A percentile compares a stretch with the other conserved stretches of the same genome.
Conservation (phyloP, 1,139 yeast genomes). For the Trichomonascaceae sp. region DNA sequence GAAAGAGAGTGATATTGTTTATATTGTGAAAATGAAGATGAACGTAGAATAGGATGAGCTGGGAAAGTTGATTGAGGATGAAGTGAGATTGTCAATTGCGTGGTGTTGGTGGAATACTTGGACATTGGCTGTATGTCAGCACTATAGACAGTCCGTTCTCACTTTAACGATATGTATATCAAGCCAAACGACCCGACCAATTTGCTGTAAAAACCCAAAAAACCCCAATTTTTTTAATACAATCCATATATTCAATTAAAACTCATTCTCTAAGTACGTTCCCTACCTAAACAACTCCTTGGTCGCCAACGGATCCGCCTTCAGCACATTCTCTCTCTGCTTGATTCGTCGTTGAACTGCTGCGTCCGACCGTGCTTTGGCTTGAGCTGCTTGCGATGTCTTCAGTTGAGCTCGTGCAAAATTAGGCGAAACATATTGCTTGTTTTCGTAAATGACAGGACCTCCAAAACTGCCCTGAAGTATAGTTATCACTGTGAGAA, state of each 20-base stretch:
- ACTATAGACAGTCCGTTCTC: too few species aligned
- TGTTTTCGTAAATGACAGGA: conserved; percentile 94
- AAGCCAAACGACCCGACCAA: too few species aligned
- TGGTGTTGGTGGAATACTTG: too few species aligned
- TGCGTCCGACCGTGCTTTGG: conserved; percentile 71
- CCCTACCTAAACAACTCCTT: conserved; percentile 53
- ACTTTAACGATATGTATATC: too few species aligned
- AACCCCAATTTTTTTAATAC: too few species aligned
- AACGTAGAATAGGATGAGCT: too few species aligned
- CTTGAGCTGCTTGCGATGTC: conserved; percentile 75
- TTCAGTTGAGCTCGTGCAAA: conserved; percentile 84
- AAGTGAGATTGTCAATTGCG: too few species aligned
- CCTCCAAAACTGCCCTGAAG: conserved; percentile 98
- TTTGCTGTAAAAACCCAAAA: too few species aligned
- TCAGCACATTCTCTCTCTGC: conserved; percentile 67
- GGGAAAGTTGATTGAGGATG: too few species aligned
- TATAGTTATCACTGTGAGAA: conserved; percentile 83
- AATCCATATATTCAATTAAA: not conserved
- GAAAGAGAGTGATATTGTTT: not conserved
- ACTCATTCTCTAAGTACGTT: too few species aligned
- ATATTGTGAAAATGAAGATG: too few species aligned
- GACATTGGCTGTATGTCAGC: too few species aligned
- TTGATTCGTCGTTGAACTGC: conserved; percentile 70
- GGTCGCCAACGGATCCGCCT: conserved; percentile 80
- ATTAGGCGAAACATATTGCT: conserved; percentile 94